Conservation (phyloP, 2,329 filamentous ascomycete genomes). For the Herpotrichia juniperi region DNA sequence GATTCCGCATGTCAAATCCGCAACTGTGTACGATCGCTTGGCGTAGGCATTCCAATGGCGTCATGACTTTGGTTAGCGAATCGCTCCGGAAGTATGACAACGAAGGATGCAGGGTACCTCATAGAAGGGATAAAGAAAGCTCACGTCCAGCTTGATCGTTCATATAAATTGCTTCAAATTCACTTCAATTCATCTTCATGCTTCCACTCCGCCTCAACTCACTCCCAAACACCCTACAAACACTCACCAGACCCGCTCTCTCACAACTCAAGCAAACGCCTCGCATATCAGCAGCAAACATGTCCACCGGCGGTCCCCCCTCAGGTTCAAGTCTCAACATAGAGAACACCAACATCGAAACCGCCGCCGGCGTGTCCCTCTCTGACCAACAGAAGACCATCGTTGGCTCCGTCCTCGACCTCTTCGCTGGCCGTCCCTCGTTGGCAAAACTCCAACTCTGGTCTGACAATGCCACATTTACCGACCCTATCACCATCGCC, state of each 20-base stretch:
- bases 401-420: slow-evolving; percentile 65
- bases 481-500: slow-evolving; percentile 65
- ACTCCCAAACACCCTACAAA: slow-evolving; percentile 8
- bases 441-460: slow-evolving; percentile 65
- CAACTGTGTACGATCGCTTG: slow-evolving; percentile 12
- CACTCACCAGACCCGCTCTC: slow-evolving; percentile 22
- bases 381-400: slow-evolving; percentile 59
- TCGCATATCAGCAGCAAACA: slow-evolving; percentile 26
- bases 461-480: slow-evolving; percentile 63
- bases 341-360: slow-evolving; percentile 61
- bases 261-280: slow-evolving; percentile 18
- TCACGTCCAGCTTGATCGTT: not conserved
- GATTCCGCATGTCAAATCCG: slow-evolving; percentile 10
- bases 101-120: slow-evolving; percentile 10
- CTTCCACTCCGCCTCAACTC: slow-evolving; percentile 12
- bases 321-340: slow-evolving; percentile 48
- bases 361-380: slow-evolving; percentile 58
- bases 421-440: slow-evolving; percentile 66
- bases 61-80: slow-evolving; percentile 33
- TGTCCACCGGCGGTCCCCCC: slow-evolving; percentile 34
- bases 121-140: slow-evolving; percentile 3
- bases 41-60: slow-evolving; percentile 21
- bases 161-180: not conserved
- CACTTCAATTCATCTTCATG: slow-evolving; percentile 17
- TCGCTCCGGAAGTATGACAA: slow-evolving; percentile 6